Percentiles rank a stretch among this genome's conserved stretches.
phyloP scores from a whole-genome alignment of 345 rosid species.

The Syzygium aqueum region DNA sequence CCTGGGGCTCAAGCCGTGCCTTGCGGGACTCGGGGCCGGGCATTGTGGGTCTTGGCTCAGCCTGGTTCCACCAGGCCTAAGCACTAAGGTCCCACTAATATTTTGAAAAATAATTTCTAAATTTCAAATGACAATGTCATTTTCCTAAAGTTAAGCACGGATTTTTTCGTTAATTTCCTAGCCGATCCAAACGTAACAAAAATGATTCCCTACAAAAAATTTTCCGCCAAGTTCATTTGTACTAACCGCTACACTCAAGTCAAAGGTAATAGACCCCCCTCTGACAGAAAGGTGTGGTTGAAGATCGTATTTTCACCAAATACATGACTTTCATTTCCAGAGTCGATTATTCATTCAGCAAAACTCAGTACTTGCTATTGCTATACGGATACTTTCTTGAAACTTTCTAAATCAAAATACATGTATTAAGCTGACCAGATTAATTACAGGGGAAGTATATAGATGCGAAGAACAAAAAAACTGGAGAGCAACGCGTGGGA shows the following conservation, averaged over 20 bases:
- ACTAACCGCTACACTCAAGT: not conserved
- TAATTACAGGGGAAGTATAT: not conserved
- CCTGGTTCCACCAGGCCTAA: not conserved
- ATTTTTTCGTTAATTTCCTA: not conserved
- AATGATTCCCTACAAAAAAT: not conserved
- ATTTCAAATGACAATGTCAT: not conserved
- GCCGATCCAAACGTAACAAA: not conserved
- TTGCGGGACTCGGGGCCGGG: rapidly evolving
- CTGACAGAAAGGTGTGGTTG: not conserved
- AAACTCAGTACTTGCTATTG: not conserved
- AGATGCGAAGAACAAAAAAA: not conserved
- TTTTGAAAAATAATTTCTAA: not conserved
- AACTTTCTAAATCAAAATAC: not conserved
- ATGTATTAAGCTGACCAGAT: not conserved
- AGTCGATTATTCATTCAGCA: not conserved
- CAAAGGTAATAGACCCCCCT: not conserved
- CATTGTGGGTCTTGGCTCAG: not conserved
- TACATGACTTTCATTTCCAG: not conserved
- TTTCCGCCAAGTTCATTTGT: not conserved
- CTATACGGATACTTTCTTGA: not conserved
- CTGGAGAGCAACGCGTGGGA: not conserved
- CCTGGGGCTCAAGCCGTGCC: not conserved
- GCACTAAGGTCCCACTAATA: not conserved
- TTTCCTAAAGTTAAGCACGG: not conserved
- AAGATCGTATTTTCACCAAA: not conserved